Evolutionary conservation across 2,329 filamentous ascomycete genomes (phyloP), one percentile per base, ranked within the genome.

Genomic region (Lecanicillium sp.): DNA sequence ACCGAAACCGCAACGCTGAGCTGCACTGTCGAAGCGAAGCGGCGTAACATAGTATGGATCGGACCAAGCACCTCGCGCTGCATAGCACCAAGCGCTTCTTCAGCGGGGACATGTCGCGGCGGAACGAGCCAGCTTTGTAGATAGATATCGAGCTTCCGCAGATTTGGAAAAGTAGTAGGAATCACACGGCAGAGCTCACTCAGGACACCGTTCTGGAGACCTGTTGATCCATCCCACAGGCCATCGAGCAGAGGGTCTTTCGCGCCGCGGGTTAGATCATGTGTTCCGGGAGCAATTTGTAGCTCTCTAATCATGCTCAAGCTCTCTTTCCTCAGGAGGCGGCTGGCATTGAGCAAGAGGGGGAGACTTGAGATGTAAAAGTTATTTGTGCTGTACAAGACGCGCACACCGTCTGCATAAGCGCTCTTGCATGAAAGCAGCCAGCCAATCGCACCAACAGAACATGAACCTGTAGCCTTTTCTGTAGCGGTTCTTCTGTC

Each of bases 381-480:
- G 14, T 38, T 41, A 35, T 54, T 56, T 9, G 48, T 49, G 10
- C 37, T 14, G 36, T 50, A 56, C 4, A 54, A 42, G 17, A 49
- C 42, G 13, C 46, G 41, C n/a, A 50, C 40, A 13, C 49, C 51
- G 15, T 53, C 52, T 32, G 36, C 28, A 28, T 33, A 42, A 22
- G 52, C 49, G 28, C 49, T 43, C 17, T 44, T 47, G 28, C 51
- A 52, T 9, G 42, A 36, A 5, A 51, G 28, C 13, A 55, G 35
- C 51, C 50, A 55, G 13, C 49, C 49, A 40, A 53, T 49, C 19
- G 46, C 45, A 5, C 51, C 51, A 10, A 55, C 36, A 25, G 37
- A 34, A 29, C 37, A 25, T 25, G 22, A 25, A 44, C 13, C 36
- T 37, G 17, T 14, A 7, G 20, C 1, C n/a, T n/a, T 3, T 19